These are phyloP conservation scores for Gloeostereum incarnatum DNA, from an alignment of 768 basidiomycete species.

Conservation along the genomic window DNA sequence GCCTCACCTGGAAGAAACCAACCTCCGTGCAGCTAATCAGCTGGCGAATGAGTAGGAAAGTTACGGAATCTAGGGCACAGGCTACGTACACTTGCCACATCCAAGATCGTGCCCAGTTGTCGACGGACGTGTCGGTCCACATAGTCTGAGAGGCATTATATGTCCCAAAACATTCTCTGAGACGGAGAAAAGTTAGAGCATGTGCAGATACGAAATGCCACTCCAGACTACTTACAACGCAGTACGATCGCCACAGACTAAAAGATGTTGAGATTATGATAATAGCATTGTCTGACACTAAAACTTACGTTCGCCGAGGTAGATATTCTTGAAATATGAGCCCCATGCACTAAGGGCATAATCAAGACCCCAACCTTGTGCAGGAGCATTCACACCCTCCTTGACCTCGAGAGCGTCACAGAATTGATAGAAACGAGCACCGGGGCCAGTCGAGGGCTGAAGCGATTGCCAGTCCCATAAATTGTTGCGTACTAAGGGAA, in stretches of 20 bases:
- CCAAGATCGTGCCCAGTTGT: constrained; percentile 58
- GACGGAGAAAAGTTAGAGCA: constrained; percentile 7
- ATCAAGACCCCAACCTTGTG: constrained; percentile 33
- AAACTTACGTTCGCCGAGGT: constrained; percentile 9
- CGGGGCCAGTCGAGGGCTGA: constrained; percentile 24
- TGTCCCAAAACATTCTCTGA: constrained; percentile 26
- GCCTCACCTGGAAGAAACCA: constrained; percentile 40
- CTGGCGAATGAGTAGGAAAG: constrained; percentile 2
- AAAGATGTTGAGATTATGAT: constrained; percentile 1
- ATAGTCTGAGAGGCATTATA: constrained; percentile 27
- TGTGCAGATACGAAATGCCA: neutral
- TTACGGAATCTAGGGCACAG: neutral
- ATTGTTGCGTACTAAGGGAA: constrained; percentile 15
- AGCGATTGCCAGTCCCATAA: constrained; percentile 41
- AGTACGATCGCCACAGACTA: constrained; percentile 43
- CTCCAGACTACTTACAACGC: constrained; percentile 35
- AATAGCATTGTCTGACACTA: too few species aligned
- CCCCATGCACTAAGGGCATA: constrained; percentile 36
- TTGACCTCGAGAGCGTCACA: constrained; percentile 40
- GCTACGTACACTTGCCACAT: constrained; percentile 53
- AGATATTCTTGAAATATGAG: constrained; percentile 27
- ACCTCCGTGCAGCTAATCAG: constrained; percentile 57
- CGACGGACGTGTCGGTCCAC: constrained; percentile 47
- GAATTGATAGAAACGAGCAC: constrained; percentile 28
- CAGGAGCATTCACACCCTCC: constrained; percentile 25